Evolutionary conservation across 1,139 yeast genomes (phyloP), one percentile per base, ranked within the genome.

Genomic region (Zhuliangozyma blackwelliae): DNA sequence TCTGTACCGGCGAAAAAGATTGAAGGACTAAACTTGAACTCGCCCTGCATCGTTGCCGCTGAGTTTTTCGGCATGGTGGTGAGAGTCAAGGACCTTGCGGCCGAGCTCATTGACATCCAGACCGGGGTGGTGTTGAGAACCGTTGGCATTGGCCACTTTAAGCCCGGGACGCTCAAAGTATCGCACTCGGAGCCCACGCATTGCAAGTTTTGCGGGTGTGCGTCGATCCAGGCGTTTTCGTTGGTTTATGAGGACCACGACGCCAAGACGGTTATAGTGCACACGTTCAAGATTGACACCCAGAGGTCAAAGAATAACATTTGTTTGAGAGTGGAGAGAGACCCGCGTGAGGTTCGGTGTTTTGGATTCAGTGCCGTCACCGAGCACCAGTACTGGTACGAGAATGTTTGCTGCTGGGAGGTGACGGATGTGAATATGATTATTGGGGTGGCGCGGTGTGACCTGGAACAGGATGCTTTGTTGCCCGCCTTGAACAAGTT

Each of bases 151-250:
- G 87, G 84, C 1, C 74, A 75, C 34, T 82, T 79, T 61, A 79
- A 77, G 48, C 75, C 77, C 2, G 73, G 73, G 2, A 57, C 82
- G 0, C 71, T 87, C 43, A 66, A 72, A 40, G 92, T 83, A 0
- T 79, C 87, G 41, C 95, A 87, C 54, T 82, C 83, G 34, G 88
- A 81, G 48, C 95, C 95, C 3, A 81, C 88, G 0, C 95, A 88
- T 61, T 88, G 96, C 59, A 73, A 84, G 40, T 88, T 88, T 57
- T 88, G 96, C 65, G 96, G 96, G 1, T 83, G 95, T 63, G 90
- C 86, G 0, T 83, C 95, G 0, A 74, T 87, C 28, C 75, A 78
- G 27, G 74, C 90, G 1, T 71, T 88, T 36, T 81, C 90, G 2
- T 67, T 86, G 27, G 78, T 82, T 1, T 88, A 86, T 55, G 81